phyloP scores from a whole-genome alignment of 192 early-diverging fungal species.

The Coemansia umbellata region DNA sequence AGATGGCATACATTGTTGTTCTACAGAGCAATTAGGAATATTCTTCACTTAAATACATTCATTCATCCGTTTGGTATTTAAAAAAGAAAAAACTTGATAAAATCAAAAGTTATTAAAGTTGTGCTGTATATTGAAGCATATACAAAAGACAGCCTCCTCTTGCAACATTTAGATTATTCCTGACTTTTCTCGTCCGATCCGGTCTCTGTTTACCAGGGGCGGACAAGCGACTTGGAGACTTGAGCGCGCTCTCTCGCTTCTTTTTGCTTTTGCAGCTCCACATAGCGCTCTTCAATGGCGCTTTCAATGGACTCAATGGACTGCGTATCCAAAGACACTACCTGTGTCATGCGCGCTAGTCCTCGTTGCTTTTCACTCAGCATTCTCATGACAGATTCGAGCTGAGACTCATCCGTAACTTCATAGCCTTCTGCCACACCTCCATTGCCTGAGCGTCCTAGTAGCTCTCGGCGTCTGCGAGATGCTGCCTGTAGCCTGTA shows the following conservation, averaged over 20 bases:
- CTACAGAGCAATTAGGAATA: too few species aligned
- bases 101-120: too few species aligned
- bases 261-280: slow-evolving; percentile 39
- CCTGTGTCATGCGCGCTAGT: slow-evolving; percentile 60
- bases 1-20: too few species aligned
- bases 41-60: too few species aligned
- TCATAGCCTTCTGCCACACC: slow-evolving; percentile 48
- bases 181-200: too few species aligned
- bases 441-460: slow-evolving; percentile 21
- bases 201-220: slow-evolving; percentile 32
- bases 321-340: slow-evolving; percentile 61
- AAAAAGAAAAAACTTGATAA: too few species aligned
- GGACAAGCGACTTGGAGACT: slow-evolving; percentile 21
- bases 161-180: too few species aligned
- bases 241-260: slow-evolving; percentile 37
- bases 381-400: slow-evolving; percentile 56
- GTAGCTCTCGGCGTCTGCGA: slow-evolving; percentile 32
- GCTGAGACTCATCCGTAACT: slow-evolving; percentile 55
- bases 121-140: too few species aligned
- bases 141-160: too few species aligned
- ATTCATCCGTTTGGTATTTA: too few species aligned
- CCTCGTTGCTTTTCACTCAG: slow-evolving; percentile 63
- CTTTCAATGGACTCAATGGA: slow-evolving; percentile 41
- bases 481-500: slow-evolving; percentile 64
- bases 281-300: slow-evolving; percentile 37